Evolutionary conservation across 306 rosid species (phyloP).

Genomic region (Cicer judaicum): DNA sequence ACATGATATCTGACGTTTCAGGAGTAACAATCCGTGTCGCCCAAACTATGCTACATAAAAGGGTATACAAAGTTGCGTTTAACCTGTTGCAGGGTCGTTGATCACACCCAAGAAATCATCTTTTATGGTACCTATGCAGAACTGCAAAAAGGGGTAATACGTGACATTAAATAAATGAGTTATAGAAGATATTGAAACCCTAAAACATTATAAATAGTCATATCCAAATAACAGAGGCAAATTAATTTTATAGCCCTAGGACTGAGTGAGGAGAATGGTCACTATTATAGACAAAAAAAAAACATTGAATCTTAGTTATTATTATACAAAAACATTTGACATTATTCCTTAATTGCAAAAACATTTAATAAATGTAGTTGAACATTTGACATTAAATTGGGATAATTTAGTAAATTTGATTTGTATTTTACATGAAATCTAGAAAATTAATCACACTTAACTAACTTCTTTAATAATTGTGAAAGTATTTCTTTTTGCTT

Average conservation of each 20-base stretch:
- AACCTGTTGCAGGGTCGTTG: slow-evolving; percentile 76
- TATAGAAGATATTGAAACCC: slow-evolving; percentile 2
- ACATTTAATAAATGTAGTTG: no score
- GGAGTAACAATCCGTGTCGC: slow-evolving; percentile 35
- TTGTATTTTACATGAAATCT: no score
- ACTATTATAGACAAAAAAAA: no score
- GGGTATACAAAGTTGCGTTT: slow-evolving; percentile 23
- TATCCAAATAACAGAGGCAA: neutral
- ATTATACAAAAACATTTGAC: no score
- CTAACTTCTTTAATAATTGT: no score
- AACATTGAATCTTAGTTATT: no score
- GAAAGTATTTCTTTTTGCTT: no score
- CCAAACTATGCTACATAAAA: neutral
- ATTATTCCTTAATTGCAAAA: no score
- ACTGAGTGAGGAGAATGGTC: slow-evolving; percentile 1
- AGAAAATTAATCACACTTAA: no score
- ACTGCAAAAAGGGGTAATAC: slow-evolving; percentile 55
- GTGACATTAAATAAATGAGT: neutral
- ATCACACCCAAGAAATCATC: slow-evolving; percentile 99
- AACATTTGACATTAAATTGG: no score
- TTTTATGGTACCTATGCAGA: slow-evolving; percentile 95
- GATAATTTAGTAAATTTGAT: no score
- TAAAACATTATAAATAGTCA: slow-evolving; percentile 8
- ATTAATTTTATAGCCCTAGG: neutral
- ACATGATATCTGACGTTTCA: slow-evolving; percentile 10